Evolutionary conservation across 2,329 filamentous ascomycete species (phyloP), one percentile per base, ranked within the genome.

Genomic region (Cytospora chrysosperma): DNA sequence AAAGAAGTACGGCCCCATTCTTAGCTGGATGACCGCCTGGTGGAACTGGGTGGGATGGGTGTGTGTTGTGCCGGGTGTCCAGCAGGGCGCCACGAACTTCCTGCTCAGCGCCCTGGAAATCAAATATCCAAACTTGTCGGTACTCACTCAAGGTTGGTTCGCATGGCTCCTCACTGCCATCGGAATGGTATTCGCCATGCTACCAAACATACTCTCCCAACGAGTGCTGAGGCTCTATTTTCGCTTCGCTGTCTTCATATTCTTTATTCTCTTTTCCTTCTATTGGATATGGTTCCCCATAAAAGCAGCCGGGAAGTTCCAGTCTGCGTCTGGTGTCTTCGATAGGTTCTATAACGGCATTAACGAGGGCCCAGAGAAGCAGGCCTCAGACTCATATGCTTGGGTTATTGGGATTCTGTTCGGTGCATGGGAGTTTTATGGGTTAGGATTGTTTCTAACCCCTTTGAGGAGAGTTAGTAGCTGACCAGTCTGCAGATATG

Each of bases 1-100:
- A 26, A 65, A 71, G 54, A 66, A 70, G 63, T 75, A 74, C 67
- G 75, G 75, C 2, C 75, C 75, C 1, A 73, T 77, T 59, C 70
- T 77, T 17, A 69, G 70, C 40, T 78, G 75, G 75, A 75, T 77
- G 73, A 77, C 76, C 27, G 76, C 74, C 5, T 77, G 75, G 75
- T 77, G 73, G 74, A 77, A 77, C 63, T 77, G 72, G 72, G 70
- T 70, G 15, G 73, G 73, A 28, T 75, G 73, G 74, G 60, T 75
- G 28, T 70, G 69, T 40, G 72, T 76, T n/a, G 75, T 77, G 0
- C 76, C 75, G 1, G 76, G 75, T 9, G 74, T 76, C 3, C 75
- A 76, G 64, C 75, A 77, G 66, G 76, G 75, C 8, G 65, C 73
- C 1, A 77, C 76, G 10, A 76, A 76, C 59, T 77, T 78, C 65